phyloP scores from a whole-genome alignment of 306 rosid genomes.

The Cyclanthera cordifolia region DNA sequence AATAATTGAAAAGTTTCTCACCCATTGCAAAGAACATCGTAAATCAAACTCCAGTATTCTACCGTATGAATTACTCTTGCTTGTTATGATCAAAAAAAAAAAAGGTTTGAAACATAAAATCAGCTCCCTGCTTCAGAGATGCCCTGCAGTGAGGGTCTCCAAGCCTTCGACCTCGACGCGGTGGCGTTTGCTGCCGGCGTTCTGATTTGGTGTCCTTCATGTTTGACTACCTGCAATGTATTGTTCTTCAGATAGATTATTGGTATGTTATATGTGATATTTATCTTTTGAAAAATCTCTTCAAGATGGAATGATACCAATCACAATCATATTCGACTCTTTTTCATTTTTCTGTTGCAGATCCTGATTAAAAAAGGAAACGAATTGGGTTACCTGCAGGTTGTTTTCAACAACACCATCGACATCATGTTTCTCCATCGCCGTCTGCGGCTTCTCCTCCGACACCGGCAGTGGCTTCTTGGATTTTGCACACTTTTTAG shows the following conservation, averaged over 20 bases:
- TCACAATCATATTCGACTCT: background rate
- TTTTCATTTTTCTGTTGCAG: conserved; percentile 3
- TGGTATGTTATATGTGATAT: conserved; percentile 5
- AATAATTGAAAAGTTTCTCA: too few species aligned
- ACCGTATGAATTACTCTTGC: conserved; percentile 9
- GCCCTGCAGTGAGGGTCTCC: conserved; percentile 93
- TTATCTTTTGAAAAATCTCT: background rate
- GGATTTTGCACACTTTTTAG: conserved; percentile 67
- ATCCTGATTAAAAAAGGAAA: background rate
- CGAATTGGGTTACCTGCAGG: conserved; percentile 29
- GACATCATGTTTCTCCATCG: conserved; percentile 10
- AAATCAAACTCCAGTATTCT: conserved; percentile 1
- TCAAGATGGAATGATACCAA: background rate
- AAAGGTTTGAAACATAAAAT: conserved; percentile 8
- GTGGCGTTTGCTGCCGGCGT: conserved; percentile 32
- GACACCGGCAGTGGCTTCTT: conserved; percentile 24
- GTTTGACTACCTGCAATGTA: conserved; percentile 37
- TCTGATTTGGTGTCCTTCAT: conserved; percentile 47
- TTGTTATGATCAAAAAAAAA: conserved; percentile 7
- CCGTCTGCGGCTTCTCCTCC: conserved; percentile 11
- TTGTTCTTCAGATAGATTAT: background rate
- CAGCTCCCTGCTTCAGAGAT: conserved; percentile 58
- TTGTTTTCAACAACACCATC: conserved; percentile 24
- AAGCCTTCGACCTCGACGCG: conserved; percentile 44
- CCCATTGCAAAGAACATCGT: conserved; percentile 10